These are phyloP conservation scores for Phytophthora boehmeriae DNA, from an alignment of 352 stramenopile species.

Conservation along the genomic window DNA sequence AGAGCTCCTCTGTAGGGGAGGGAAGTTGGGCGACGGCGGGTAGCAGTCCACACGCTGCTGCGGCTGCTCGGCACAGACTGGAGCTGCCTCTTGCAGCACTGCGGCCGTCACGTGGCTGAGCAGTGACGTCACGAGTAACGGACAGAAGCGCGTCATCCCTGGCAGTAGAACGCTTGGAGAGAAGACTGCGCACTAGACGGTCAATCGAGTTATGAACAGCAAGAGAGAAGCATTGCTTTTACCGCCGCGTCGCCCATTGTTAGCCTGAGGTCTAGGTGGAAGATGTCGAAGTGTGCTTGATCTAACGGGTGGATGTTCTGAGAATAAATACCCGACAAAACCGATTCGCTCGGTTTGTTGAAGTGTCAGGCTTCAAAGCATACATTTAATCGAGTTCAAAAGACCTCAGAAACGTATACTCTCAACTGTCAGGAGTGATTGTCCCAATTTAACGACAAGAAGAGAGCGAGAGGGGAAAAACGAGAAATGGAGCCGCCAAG, in stretches of 20 bases:
- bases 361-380: too few relatives aligned
- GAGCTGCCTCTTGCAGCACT: conserved; percentile 7
- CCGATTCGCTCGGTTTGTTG: background rate
- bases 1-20: conserved; percentile 76
- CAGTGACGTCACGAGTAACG: conserved; percentile 18
- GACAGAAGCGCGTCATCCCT: conserved; percentile 10
- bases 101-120: conserved; percentile 12
- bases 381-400: too few relatives aligned
- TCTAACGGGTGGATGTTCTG: background rate
- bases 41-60: conserved; percentile 73
- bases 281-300: background rate
- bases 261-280: conserved; percentile 14
- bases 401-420: background rate
- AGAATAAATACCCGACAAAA: background rate
- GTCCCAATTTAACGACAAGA: conserved; percentile 14
- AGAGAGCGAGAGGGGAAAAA: conserved; percentile 3
- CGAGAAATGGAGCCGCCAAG: conserved; percentile 40
- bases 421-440: background rate
- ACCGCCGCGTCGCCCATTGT: conserved; percentile 29
- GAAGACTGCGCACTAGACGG: conserved; percentile 4
- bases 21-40: conserved; percentile 60
- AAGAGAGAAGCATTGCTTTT: background rate
- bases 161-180: background rate
- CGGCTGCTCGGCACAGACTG: conserved; percentile 33
- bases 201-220: conserved; percentile 33